Conservation (phyloP, 2,329 filamentous ascomycete species). For the Cladophialophora exuberans region DNA sequence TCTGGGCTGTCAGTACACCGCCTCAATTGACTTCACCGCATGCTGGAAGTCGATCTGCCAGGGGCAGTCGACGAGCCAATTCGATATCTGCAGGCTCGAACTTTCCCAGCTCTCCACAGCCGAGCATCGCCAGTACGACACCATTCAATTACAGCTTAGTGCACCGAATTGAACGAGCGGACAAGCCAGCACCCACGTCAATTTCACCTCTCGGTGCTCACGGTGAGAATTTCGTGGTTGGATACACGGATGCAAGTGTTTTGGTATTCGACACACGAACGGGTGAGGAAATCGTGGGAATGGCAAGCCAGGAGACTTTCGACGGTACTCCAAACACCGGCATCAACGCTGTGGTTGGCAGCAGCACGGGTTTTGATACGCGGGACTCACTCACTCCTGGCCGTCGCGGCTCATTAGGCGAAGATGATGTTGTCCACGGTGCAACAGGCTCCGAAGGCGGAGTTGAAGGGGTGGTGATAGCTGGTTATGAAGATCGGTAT, state of each 20-base stretch:
- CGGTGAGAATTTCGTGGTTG: conserved; percentile 89
- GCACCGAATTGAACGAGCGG: conserved; percentile 76
- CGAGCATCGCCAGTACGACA: conserved; percentile 79
- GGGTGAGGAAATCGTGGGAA: conserved; percentile 86
- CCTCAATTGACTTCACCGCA: conserved; percentile 83
- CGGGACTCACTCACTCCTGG: conserved; percentile 63
- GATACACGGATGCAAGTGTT: conserved; percentile 86
- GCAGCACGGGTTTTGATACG: conserved; percentile 77
- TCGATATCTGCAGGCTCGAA: conserved; percentile 93
- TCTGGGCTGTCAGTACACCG: conserved; percentile 93
- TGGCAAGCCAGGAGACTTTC: conserved; percentile 94
- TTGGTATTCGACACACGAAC: conserved; percentile 90
- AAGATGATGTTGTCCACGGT: conserved; percentile 74
- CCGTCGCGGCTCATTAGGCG: conserved; percentile 67
- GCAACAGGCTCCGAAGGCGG: conserved; percentile 82
- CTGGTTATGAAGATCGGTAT: conserved; percentile 93
- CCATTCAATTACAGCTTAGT: conserved; percentile 88
- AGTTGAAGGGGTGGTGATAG: conserved; percentile 92
- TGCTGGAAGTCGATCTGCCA: conserved; percentile 67
- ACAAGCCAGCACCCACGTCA: conserved; percentile 76
- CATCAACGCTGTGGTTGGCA: conserved; percentile 89
- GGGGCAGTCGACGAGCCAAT: conserved; percentile 81
- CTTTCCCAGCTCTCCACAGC: conserved; percentile 87
- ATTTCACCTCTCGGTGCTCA: conserved; percentile 84
- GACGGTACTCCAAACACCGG: conserved; percentile 80